These are phyloP conservation scores for Globisporangium emineosum DNA, from an alignment of 352 stramenopile species.

Conservation along the genomic window DNA sequence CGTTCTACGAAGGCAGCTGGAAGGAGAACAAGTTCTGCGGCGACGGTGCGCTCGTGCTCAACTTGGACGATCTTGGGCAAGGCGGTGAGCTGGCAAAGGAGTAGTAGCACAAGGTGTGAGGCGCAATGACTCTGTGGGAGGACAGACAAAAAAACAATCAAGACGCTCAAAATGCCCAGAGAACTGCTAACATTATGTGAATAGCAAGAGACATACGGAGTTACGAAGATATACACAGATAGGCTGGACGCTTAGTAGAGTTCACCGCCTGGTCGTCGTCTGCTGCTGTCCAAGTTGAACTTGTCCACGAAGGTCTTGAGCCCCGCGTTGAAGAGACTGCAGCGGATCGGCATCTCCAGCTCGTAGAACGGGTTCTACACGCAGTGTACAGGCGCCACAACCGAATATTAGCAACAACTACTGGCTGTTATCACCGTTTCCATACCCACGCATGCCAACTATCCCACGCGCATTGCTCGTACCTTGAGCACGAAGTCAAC, in stretches of 20 bases:
- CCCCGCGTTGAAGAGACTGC: constrained; percentile 88
- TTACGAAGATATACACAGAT: background rate
- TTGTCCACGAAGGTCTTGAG: constrained; percentile 89
- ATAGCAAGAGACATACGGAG: background rate
- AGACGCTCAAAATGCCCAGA: no score
- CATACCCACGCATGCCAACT: no score
- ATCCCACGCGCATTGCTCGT: background rate
- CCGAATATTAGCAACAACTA: background rate
- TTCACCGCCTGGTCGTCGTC: constrained; percentile 45
- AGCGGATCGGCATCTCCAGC: constrained; percentile 94
- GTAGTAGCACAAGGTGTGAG: background rate
- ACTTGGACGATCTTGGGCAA: constrained; percentile 15
- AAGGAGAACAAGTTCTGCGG: constrained; percentile 67
- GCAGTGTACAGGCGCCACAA: background rate
- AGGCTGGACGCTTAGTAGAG: constrained; percentile 24
- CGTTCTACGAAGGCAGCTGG: constrained; percentile 85
- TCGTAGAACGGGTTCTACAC: constrained; percentile 93
- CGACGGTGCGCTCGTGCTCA: constrained; percentile 63
- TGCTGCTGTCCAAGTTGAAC: constrained; percentile 67
- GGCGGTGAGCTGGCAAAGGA: background rate
- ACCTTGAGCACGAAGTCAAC: constrained; percentile 95
- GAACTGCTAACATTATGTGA: no score
- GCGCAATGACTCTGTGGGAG: background rate
- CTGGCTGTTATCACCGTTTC: no score
- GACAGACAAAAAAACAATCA: background rate